Conservation (phyloP, 495 filamentous ascomycete species). For the Tuber umbilicatum region DNA sequence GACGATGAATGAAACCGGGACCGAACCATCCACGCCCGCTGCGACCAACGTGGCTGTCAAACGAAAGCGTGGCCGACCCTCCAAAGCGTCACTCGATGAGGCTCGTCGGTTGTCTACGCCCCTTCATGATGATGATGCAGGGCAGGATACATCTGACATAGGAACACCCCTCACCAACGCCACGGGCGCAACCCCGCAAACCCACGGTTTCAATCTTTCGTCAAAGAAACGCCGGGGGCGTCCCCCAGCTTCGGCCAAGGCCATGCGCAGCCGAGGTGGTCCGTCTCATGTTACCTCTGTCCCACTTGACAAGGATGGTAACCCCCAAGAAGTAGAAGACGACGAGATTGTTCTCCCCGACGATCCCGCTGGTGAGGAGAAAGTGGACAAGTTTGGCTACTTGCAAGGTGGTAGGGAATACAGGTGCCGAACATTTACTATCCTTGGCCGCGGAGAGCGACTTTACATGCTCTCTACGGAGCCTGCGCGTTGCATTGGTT, state of each 20-base stretch:
- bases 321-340: conserved; percentile 79
- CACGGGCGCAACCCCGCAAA: conserved; percentile 24
- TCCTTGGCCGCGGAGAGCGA: conserved; percentile 71
- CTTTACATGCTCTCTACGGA: conserved; percentile 98
- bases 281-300: conserved; percentile 71
- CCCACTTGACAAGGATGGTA: conserved; percentile 89
- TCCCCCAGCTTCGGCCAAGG: conserved; percentile 69
- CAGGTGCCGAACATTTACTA: conserved; percentile 85
- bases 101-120: conserved; percentile 32
- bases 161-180: conserved; percentile 21
- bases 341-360: conserved; percentile 86
- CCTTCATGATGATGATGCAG: conserved; percentile 29
- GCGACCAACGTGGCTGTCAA: conserved; percentile 29
- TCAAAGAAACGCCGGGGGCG: conserved; percentile 71
- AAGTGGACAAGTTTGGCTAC: conserved; percentile 81
- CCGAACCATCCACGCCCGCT: conserved; percentile 31
- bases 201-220: conserved; percentile 46
- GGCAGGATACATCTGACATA: conserved; percentile 19
- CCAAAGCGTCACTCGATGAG: conserved; percentile 36
- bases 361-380: conserved; percentile 80
- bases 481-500: conserved; percentile 90
- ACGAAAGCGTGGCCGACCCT: conserved; percentile 40
- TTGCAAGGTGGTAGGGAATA: conserved; percentile 80
- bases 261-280: conserved; percentile 59
- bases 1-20: conserved; percentile 25